Percentiles rank a stretch among this genome's conserved stretches.
Conservation (phyloP, 805 yeast genomes). For the Danielia reshetovae region DNA sequence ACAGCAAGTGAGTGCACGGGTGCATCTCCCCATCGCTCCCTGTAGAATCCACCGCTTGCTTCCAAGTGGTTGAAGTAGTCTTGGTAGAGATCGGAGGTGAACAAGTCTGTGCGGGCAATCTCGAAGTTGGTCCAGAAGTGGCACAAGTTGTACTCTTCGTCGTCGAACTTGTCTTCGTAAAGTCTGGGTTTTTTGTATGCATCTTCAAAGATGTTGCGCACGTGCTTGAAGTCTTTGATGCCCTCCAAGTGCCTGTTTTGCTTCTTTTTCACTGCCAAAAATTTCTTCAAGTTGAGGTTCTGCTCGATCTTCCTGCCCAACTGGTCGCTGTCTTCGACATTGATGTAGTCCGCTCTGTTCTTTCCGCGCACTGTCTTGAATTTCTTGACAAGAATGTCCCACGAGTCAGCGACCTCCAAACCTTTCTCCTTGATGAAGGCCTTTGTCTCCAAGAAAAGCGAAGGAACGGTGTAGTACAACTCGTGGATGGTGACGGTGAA, state of each 20-base stretch:
- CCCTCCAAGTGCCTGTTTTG: constrained; percentile 18
- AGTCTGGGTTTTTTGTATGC: constrained; percentile 26
- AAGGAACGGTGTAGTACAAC: constrained; percentile 76
- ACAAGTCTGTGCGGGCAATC: constrained; percentile 78
- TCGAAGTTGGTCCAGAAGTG: constrained; percentile 95
- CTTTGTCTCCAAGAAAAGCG: constrained; percentile 68
- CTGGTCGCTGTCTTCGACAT: constrained; percentile 15
- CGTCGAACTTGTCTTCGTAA: constrained; percentile 56
- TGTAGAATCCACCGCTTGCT: constrained; percentile 73
- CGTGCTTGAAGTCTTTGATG: constrained; percentile 16
- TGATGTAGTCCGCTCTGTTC: constrained; percentile 20
- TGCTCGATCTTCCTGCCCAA: constrained; percentile 27
- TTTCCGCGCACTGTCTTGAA: constrained; percentile 22
- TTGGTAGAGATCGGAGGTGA: constrained; percentile 60
- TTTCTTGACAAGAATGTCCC: constrained; percentile 59
- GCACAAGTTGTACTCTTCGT: constrained; percentile 69
- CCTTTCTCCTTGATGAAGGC: constrained; percentile 50
- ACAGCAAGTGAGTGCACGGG: constrained; percentile 88
- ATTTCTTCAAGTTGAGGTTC: constrained; percentile 22
- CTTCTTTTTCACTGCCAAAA: constrained; percentile 20
- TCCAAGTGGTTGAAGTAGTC: constrained; percentile 70
- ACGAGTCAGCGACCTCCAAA: constrained; percentile 55
- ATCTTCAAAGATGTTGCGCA: constrained; percentile 36
- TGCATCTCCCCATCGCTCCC: constrained; percentile 97
- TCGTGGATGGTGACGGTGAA: constrained; percentile 80